A percentile compares a stretch with the other conserved stretches of the same genome.
phyloP scores from a whole-genome alignment of 345 rosid species.

The Murraya paniculata region DNA sequence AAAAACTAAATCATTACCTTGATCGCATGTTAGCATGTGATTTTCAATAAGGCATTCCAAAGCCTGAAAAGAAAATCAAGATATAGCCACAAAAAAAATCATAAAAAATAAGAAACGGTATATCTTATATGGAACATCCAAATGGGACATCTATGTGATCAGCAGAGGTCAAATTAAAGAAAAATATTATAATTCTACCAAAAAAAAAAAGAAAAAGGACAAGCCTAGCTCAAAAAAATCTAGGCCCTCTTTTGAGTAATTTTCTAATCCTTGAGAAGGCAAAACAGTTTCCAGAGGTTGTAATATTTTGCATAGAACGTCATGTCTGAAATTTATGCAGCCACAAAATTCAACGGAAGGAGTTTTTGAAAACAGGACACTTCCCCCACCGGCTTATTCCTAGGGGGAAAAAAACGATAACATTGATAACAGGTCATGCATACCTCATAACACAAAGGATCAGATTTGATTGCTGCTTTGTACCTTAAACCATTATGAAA shows the following conservation, averaged over 20 bases:
- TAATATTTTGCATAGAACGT: background rate
- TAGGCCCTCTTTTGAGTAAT: background rate
- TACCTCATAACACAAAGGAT: conserved; percentile 98
- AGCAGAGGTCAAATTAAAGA: background rate
- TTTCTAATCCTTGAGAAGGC: background rate
- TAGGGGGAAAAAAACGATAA: background rate
- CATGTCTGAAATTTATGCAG: background rate
- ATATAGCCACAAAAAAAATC: conserved; percentile 10
- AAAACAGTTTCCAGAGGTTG: background rate
- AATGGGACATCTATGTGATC: background rate
- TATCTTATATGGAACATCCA: background rate
- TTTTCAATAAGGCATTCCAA: conserved; percentile 91
- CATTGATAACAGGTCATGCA: conserved; percentile 1
- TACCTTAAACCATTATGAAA: conserved; percentile 56
- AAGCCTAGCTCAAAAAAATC: background rate
- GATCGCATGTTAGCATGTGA: conserved; percentile 93
- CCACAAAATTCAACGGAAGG: background rate
- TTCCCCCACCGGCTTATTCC: no score
- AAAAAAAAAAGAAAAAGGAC: background rate
- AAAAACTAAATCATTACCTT: conserved; percentile 50
- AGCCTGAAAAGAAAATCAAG: conserved; percentile 53
- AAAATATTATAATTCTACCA: no score
- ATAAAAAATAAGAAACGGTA: background rate
- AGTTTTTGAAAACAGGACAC: background rate
- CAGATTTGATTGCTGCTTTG: conserved; percentile 96